phyloP scores from a whole-genome alignment of 345 rosid species.

The Pistacia integerrima region DNA sequence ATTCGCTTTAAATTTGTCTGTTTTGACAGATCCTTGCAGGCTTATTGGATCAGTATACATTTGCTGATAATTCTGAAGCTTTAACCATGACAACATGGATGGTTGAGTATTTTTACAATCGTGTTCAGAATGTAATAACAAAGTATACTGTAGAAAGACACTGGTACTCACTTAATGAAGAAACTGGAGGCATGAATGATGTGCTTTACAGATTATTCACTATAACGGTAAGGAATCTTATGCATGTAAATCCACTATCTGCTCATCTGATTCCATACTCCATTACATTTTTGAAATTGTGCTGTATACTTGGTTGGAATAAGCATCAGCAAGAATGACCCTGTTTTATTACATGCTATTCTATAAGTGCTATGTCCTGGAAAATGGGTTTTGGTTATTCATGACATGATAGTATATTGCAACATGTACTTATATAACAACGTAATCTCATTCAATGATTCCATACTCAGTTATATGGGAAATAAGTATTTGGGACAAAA shows the following conservation, averaged over 20 bases:
- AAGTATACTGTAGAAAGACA: constrained; percentile 64
- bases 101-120: constrained; percentile 83
- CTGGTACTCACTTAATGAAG: constrained; percentile 81
- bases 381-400: too few species aligned
- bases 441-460: too few species aligned
- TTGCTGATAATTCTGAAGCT: constrained; percentile 67
- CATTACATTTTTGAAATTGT: constrained; percentile 3
- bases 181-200: constrained; percentile 99
- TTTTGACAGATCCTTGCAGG: constrained; percentile 81
- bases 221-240: constrained; percentile 51
- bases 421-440: too few species aligned
- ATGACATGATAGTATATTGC: too few species aligned
- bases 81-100: constrained; percentile 74
- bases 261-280: background rate
- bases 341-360: background rate
- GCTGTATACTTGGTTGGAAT: background rate
- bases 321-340: constrained; percentile 1
- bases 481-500: too few species aligned
- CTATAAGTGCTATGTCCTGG: background rate
- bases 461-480: too few species aligned
- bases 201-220: constrained; percentile 71
- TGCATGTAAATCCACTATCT: background rate
- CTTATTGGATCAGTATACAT: constrained; percentile 74
- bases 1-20: constrained; percentile 15
- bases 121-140: constrained; percentile 76